Evolutionary conservation across 768 basidiomycete genomes (phyloP).

Genomic region (Pilatotrama ljubarskyi): DNA sequence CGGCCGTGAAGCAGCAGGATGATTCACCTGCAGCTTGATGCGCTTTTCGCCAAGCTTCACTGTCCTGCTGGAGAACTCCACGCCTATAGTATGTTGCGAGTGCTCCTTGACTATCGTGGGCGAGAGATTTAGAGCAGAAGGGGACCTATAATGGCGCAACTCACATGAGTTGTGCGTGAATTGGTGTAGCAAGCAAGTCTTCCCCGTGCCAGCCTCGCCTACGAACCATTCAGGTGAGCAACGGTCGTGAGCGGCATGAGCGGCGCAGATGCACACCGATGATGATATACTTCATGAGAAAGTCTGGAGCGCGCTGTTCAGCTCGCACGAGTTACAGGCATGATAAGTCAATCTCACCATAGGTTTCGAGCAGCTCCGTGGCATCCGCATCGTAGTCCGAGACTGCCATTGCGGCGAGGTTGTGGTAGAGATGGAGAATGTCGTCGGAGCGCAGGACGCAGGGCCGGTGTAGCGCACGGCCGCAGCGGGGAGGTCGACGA

Average conservation of each 20-base stretch:
- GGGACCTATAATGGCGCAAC: slow-evolving; percentile 33
- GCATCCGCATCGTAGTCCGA: slow-evolving; percentile 74
- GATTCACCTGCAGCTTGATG: slow-evolving; percentile 88
- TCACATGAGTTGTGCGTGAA: slow-evolving; percentile 94
- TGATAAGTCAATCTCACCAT: slow-evolving; percentile 54
- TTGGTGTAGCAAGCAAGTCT: slow-evolving; percentile 95
- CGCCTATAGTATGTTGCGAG: slow-evolving; percentile 97
- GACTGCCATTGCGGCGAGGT: slow-evolving; percentile 15
- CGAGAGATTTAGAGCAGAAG: slow-evolving; percentile 5
- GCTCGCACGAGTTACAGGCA: neutral
- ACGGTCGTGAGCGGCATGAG: neutral
- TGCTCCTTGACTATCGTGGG: slow-evolving; percentile 79
- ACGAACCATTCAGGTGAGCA: slow-evolving; percentile 8
- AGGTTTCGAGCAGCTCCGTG: slow-evolving; percentile 92
- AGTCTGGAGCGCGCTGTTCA: slow-evolving; percentile 51
- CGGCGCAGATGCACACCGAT: slow-evolving; percentile 59
- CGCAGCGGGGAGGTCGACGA: slow-evolving; percentile 19
- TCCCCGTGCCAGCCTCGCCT: slow-evolving; percentile 98
- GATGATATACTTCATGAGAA: slow-evolving; percentile 97
- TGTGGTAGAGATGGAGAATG: neutral
- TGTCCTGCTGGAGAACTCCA: slow-evolving; percentile 95
- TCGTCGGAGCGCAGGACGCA: slow-evolving; percentile 7
- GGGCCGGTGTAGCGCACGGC: slow-evolving; percentile 10
- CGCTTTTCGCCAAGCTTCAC: slow-evolving; percentile 91
- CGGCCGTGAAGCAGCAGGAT: neutral